phyloP scores from a whole-genome alignment of 2,329 filamentous ascomycete genomes.

The Aspergillus tanneri region DNA sequence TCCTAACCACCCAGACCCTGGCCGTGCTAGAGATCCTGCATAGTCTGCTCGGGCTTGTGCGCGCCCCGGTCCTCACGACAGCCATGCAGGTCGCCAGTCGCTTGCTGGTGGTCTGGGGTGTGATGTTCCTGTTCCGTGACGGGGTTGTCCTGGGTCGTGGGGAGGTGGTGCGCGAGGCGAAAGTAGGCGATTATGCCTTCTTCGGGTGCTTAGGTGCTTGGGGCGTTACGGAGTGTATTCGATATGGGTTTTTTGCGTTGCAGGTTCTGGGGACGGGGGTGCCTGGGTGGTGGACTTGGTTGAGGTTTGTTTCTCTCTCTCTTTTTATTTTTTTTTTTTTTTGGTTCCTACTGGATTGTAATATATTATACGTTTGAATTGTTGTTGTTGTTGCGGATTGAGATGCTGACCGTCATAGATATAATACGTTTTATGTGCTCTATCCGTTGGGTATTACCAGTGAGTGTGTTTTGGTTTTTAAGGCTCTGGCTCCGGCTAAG shows the following conservation, averaged over 20 bases:
- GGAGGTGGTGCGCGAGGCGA: slow-evolving; percentile 17
- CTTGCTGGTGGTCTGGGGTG: slow-evolving; percentile 83
- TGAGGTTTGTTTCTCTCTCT: slow-evolving; percentile 23
- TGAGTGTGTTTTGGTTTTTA: slow-evolving; percentile 78
- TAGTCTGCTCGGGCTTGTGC: slow-evolving; percentile 74
- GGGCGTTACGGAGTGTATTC: slow-evolving; percentile 86
- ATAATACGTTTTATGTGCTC: slow-evolving; percentile 89
- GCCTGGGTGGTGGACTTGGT: slow-evolving; percentile 69
- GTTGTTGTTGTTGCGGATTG: too few relatives aligned
- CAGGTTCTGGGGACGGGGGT: slow-evolving; percentile 56
- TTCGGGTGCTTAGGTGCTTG: slow-evolving; percentile 69
- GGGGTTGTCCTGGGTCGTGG: slow-evolving; percentile 52
- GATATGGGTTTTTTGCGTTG: slow-evolving; percentile 87
- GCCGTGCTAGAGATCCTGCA: slow-evolving; percentile 83
- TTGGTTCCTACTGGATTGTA: too few relatives aligned
- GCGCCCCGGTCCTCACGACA: slow-evolving; percentile 81
- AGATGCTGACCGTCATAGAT: slow-evolving; percentile 34
- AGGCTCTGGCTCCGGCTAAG: slow-evolving; percentile 62
- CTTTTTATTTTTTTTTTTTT: not conserved
- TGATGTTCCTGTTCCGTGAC: slow-evolving; percentile 72
- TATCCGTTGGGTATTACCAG: slow-evolving; percentile 90
- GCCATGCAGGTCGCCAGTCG: slow-evolving; percentile 86
- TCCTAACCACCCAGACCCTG: slow-evolving; percentile 71
- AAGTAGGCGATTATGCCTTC: slow-evolving; percentile 43
- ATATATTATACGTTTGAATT: too few relatives aligned